Evolutionary conservation across 2,329 filamentous ascomycete species (phyloP).

Genomic region (Trichophyton benhamiae): DNA sequence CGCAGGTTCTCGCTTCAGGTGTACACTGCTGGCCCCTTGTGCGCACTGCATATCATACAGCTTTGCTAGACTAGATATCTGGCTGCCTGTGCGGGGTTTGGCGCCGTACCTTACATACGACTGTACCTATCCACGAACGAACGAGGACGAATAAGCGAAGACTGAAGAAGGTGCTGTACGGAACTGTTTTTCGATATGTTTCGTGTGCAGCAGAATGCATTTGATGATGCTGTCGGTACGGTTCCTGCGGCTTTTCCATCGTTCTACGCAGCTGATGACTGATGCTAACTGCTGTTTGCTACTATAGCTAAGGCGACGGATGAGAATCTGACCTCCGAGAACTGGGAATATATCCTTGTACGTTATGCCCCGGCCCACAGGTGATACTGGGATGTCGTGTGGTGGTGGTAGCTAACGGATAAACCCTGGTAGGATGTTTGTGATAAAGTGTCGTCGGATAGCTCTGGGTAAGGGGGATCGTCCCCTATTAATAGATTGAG

Average conservation of each 20-base stretch:
- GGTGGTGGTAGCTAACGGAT: background rate
- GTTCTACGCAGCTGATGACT: background rate
- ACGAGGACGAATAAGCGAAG: background rate
- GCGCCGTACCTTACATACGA: background rate
- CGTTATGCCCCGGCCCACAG: conserved; percentile 9
- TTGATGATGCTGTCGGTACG: conserved; percentile 58
- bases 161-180: background rate
- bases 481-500: background rate
- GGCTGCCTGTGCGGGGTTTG: background rate
- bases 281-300: conserved; percentile 19
- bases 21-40: no score
- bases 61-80: background rate
- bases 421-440: conserved; percentile 42
- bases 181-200: conserved; percentile 35
- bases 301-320: conserved; percentile 69
- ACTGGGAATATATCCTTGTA: conserved; percentile 60
- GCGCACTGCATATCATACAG: no score
- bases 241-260: background rate
- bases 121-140: background rate
- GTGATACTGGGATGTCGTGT: background rate
- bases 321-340: conserved; percentile 86
- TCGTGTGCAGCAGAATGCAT: conserved; percentile 52
- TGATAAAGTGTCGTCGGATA: conserved; percentile 44
- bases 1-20: background rate
- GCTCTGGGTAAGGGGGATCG: conserved; percentile 31